Base-by-base conservation (phyloP, 2,329 filamentous ascomycete genomes). In the Xylariaceae sp. region DNA sequence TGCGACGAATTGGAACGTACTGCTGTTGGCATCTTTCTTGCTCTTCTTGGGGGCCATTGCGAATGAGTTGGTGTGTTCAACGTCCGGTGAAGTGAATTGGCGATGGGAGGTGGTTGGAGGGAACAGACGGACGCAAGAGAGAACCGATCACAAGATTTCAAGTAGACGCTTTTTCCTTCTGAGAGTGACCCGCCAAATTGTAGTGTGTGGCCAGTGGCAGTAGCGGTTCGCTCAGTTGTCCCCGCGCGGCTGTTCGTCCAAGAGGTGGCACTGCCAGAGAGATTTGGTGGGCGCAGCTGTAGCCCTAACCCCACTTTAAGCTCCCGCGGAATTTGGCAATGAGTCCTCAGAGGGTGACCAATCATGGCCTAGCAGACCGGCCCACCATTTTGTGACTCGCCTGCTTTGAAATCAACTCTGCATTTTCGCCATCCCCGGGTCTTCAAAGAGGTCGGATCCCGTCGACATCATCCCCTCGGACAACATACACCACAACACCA, bases 1-100 rank as follows among this genome's bases (percentile, higher is more conserved):
- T 27, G 22, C 22, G 22, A 27, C 4, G 35, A 9, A 39, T 39
- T 4, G 35, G 9, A 39, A 27, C 22, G 7, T 27, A 27, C 22
- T 87, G 75, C 77, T 84, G 78, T 90, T 87, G 69, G 87, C 83
- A 76, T 89, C 85, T 80, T 91, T 95, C 84, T 89, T 92, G 75
- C 88, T 89, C 85, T 90, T 90, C 70, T 81, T 72, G 68, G 76
- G 75, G 68, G 79, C 80, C 80, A 83, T 87, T 81, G 74, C 79
- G 78, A 62, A 7, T 7, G 22, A 27, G 22, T 27, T 27, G 22
- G 67, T 62, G 59, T 58, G 63, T 61, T 67, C 62, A 64, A 62
- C 11, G 39, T 32, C 40, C 51, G 45, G 49, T 19, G 11, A 27
- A 49, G n/a, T 31, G 7, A 32, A 7, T 27, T 47, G 39, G 45